Evolutionary conservation across 2,329 filamentous ascomycete species (phyloP), one percentile per base, ranked within the genome.

Genomic region (Colletotrichum sp.): DNA sequence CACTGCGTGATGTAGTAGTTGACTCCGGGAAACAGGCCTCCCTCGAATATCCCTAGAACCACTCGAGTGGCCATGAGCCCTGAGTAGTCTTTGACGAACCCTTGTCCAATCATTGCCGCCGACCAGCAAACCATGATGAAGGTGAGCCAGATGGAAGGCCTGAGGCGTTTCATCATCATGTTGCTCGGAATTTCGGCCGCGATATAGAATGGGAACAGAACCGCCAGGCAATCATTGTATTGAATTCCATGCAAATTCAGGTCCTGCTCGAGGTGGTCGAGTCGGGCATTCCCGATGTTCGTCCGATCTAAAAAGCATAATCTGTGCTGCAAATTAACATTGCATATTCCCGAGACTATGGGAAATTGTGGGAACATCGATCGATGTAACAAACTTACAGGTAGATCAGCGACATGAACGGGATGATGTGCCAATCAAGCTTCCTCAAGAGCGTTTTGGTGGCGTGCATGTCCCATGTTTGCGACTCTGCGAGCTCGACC

Each of bases 371-470:
- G 27, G 30, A 27, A 61, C 58, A 22, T 32, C 18, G 28, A 61
- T 61, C 58, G 27, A 61, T 30, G 30, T 16, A 48, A 48, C 43
- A 8, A 64, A 77, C 83, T 74, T 74, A 85, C 82, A 91, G 81
- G 77, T 91, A 91, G 28, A 91, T 85, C 5, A 91, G 78, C 5
- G 88, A 85, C 74, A 91, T 85, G 80, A 91, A 88, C 3, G 89
- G 89, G 48, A 91, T 88, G 34, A 91, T 85, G 76, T 84, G 82
- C 84, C 86, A 84, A 80, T 90, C 86, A 77, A 89, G 81, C 81
- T 88, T 88, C 78, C 87, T 82, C 67, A 90, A 77, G 1, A 90
- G 84, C 73, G 81, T 86, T 77, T 86, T 88, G 22, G 87, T 75
- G 10, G 72, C 61, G n/a, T 27, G 30, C 16, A 27, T 30, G 22